Evolutionary conservation across 2,329 filamentous ascomycete genomes (phyloP), one percentile per base, ranked within the genome.

Genomic region (Golovinomyces cichoracearum): DNA sequence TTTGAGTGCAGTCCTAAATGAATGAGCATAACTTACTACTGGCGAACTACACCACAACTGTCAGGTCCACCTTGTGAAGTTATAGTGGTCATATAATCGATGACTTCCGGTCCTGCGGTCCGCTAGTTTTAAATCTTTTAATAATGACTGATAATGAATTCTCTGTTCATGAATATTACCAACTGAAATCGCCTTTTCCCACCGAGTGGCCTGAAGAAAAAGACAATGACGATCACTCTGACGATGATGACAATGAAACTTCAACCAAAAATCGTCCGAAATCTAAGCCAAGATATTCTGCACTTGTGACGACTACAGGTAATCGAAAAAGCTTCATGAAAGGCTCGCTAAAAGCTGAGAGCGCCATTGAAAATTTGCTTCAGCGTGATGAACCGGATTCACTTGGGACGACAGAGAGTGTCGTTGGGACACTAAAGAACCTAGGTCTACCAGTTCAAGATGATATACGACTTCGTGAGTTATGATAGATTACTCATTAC

Each of bases 321-420:
- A 74, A 77, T 56, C 71, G 77, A 50, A 72, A 73, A 57, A 83
- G 74, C 61, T 64, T 57, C 10, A 51, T 83, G 17, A 72, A 75
- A 0, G 80, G 80, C 1, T 74, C 78, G 4, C 75, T 84, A 60
- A 76, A 72, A 58, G 74, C 73, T 2, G 73, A 72, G 46, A 73
- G 76, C 58, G 79, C 78, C 26, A 69, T 79, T 42, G 80, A 82
- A 54, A 90, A 78, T 56, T 65, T 88, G 52, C 82, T 93, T 26
- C 83, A 90, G 60, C 81, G 81, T 60, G 90, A 98, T 61, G 92
- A 98, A 63, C 74, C 83, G 1, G 90, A 98, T 64, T 85, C 90
- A 4, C 64, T 98, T 48, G 90, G 90, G n/a, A 77, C 76, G 48
- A 78, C 80, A 1, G 80, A 88, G 50, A 94, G 84, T 60, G 86